Evolutionary conservation across 1,284 basidiomycete genomes (phyloP).

Genomic region (Stygiomarasmius scandens): DNA sequence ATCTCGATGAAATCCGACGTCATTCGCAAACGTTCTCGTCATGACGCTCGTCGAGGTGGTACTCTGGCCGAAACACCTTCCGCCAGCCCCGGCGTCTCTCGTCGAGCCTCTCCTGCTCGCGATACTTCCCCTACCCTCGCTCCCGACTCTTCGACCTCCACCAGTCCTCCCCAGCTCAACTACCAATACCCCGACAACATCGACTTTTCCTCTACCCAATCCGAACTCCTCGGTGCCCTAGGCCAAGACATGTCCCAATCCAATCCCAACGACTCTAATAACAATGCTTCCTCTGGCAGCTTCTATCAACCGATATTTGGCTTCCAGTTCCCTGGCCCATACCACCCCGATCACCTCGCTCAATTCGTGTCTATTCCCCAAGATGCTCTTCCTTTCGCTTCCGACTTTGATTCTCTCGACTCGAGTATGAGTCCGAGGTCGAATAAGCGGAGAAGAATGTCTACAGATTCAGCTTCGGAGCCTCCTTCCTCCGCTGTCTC

Average conservation of each 20-base stretch:
- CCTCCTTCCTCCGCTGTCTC: constrained; percentile 63
- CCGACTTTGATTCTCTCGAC: constrained; percentile 33
- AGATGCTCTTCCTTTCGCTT: constrained; percentile 53
- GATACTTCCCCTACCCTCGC: constrained; percentile 66
- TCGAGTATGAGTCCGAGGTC: constrained; percentile 45
- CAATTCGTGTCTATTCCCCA: constrained; percentile 48
- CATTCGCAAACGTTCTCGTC: constrained; percentile 79
- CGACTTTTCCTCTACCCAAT: constrained; percentile 41
- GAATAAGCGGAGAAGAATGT: constrained; percentile 71
- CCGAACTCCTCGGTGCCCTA: constrained; percentile 68
- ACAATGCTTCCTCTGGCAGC: neutral
- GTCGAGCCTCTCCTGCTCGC: constrained; percentile 67
- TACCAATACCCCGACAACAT: constrained; percentile 44
- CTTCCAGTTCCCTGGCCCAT: constrained; percentile 63
- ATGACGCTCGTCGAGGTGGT: constrained; percentile 62
- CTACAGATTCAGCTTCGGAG: constrained; percentile 68
- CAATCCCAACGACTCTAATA: constrained; percentile 16
- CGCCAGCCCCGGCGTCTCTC: constrained; percentile 69
- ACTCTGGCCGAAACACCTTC: constrained; percentile 61
- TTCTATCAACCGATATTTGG: constrained; percentile 30
- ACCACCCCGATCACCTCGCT: constrained; percentile 67
- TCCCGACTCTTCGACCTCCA: constrained; percentile 58
- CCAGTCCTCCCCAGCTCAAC: constrained; percentile 33
- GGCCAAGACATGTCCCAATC: constrained; percentile 42
- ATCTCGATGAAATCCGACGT: constrained; percentile 88